Conservation (phyloP, 257 asterid genomes). For the Fraxinus quadrangulata region DNA sequence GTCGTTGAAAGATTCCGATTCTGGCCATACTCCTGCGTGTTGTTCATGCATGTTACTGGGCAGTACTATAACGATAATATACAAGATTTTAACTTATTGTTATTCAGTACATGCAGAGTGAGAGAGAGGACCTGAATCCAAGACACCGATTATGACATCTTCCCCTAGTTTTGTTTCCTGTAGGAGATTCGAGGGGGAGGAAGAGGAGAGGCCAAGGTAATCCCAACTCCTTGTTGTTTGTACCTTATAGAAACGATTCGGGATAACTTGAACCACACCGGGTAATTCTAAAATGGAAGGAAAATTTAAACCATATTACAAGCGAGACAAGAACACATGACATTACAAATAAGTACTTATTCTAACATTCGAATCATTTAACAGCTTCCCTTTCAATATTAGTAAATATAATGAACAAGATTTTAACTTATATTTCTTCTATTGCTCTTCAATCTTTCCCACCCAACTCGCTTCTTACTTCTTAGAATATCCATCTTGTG, state of each 20-base stretch:
- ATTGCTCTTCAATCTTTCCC: too few species aligned
- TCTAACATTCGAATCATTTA: background rate
- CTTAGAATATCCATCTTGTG: too few species aligned
- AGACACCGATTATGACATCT: slow-evolving; percentile 39
- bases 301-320: background rate
- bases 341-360: background rate
- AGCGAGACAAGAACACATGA: background rate
- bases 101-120: background rate
- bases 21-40: slow-evolving; percentile 44
- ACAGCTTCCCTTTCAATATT: too few species aligned
- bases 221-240: slow-evolving; percentile 52
- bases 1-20: slow-evolving; percentile 35
- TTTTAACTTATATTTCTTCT: background rate
- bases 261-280: slow-evolving; percentile 42
- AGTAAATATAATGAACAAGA: background rate
- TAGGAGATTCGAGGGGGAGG: slow-evolving; percentile 28
- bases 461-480: too few species aligned
- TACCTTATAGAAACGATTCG: slow-evolving; percentile 27
- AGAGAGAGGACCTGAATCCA: slow-evolving; percentile 36
- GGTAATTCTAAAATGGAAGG: slow-evolving; percentile 25
- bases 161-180: slow-evolving; percentile 38
- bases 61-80: background rate
- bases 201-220: slow-evolving; percentile 38
- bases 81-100: background rate
- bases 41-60: background rate